phyloP scores from a whole-genome alignment of 169 alveolate genomes.

The Plasmodium knowlesi region DNA sequence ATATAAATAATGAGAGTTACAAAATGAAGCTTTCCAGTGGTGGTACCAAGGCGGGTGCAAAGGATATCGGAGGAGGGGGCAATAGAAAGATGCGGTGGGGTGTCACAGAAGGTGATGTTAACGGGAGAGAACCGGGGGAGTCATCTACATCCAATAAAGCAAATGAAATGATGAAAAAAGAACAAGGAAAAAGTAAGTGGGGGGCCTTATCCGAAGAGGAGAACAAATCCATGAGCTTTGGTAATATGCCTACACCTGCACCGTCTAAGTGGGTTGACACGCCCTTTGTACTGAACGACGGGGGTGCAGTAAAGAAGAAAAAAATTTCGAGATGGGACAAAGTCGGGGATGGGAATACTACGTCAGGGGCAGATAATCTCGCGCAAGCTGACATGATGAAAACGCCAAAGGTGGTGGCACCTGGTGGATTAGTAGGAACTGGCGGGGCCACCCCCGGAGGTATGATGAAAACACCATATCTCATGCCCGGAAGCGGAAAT shows the following conservation, averaged over 20 bases:
- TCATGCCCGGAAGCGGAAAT: not conserved
- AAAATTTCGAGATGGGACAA: conserved; percentile 46
- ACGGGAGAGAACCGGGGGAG: conserved; percentile 57
- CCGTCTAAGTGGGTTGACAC: conserved; percentile 31
- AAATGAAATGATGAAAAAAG: conserved; percentile 65
- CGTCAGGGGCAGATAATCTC: not conserved
- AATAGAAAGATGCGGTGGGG: not conserved
- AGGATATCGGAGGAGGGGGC: not conserved
- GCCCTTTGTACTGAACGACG: conserved; percentile 8
- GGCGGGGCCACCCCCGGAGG: not conserved
- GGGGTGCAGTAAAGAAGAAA: conserved; percentile 1
- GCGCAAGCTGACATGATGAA: conserved; percentile 15
- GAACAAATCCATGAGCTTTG: not conserved
- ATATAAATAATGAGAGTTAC: conserved; percentile 48
- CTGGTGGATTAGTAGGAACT: not conserved
- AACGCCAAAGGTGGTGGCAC: not conserved
- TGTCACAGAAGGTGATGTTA: not conserved
- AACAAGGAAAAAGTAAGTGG: conserved; percentile 48
- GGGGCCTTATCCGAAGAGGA: conserved; percentile 5
- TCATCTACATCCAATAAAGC: conserved; percentile 73
- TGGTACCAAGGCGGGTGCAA: not conserved
- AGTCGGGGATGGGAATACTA: conserved; percentile 49
- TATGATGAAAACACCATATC: conserved; percentile 2
- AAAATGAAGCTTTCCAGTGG: conserved; percentile 69
- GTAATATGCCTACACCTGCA: conserved; percentile 24